A percentile compares a stretch with the other conserved stretches of the same genome.
Evolutionary conservation across 305 asterid genomes (phyloP).

Genomic region (Rubia tinctorum): DNA sequence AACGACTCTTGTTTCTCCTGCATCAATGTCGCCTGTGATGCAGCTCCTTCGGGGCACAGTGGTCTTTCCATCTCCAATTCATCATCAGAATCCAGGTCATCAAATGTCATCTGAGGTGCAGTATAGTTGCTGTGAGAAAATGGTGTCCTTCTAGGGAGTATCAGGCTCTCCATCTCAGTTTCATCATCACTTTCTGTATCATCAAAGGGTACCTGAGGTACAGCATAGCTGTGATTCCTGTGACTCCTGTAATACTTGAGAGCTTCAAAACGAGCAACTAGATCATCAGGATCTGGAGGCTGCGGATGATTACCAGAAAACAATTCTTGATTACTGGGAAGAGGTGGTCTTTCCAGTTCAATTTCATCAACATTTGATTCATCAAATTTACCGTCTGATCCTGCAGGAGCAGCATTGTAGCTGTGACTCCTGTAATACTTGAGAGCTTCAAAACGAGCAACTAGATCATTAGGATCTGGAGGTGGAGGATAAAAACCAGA

Average conservation of each 20-base stretch:
- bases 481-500: neutral
- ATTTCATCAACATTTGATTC: slow-evolving; percentile 42
- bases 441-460: neutral
- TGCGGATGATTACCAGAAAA: neutral
- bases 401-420: slow-evolving; percentile 15
- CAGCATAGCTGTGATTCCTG: neutral
- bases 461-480: neutral
- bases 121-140: neutral
- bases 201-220: slow-evolving; percentile 41
- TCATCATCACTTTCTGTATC: slow-evolving; percentile 47
- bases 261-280: neutral
- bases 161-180: slow-evolving; percentile 19
- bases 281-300: neutral
- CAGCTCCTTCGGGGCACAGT: slow-evolving; percentile 35
- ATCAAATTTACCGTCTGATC: slow-evolving; percentile 42
- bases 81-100: neutral
- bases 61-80: slow-evolving; percentile 4
- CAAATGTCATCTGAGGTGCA: neutral
- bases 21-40: slow-evolving; percentile 46
- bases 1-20: slow-evolving; percentile 13
- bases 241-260: neutral
- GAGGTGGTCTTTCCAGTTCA: slow-evolving; percentile 22
- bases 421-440: neutral
- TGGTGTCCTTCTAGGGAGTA: neutral
- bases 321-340: neutral